Conservation (phyloP, 305 asterid species). For the Rubia peregrina region DNA sequence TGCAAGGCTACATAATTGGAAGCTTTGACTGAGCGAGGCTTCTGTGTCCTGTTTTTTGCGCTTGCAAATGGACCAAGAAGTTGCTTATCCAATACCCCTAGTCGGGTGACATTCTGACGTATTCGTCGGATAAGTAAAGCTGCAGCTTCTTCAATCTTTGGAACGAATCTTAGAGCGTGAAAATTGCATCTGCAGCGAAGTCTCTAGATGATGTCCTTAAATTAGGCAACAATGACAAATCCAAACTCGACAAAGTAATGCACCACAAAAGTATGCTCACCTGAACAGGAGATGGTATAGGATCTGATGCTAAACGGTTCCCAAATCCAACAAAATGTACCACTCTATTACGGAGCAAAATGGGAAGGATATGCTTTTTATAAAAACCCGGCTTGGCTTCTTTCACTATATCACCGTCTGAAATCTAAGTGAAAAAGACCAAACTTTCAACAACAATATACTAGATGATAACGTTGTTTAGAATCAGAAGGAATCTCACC, state of each 20-base stretch:
- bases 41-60: slow-evolving; percentile 40
- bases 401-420: slow-evolving; percentile 68
- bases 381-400: slow-evolving; percentile 95
- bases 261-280: slow-evolving; percentile 30
- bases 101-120: slow-evolving; percentile 71
- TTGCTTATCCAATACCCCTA: slow-evolving; percentile 74
- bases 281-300: slow-evolving; percentile 75
- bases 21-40: slow-evolving; percentile 39
- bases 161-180: slow-evolving; percentile 84
- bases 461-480: slow-evolving; percentile 10
- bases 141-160: slow-evolving; percentile 86
- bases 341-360: slow-evolving; percentile 69
- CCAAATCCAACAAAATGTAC: slow-evolving; percentile 98
- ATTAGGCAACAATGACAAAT: slow-evolving; percentile 50
- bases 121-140: slow-evolving; percentile 75
- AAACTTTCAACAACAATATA: slow-evolving; percentile 18
- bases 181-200: slow-evolving; percentile 99
- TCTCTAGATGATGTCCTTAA: slow-evolving; percentile 80
- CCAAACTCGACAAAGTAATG: slow-evolving; percentile 17
- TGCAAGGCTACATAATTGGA: slow-evolving; percentile 81
- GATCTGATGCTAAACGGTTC: slow-evolving; percentile 98
- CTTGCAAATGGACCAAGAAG: slow-evolving; percentile 76
- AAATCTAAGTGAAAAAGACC: slow-evolving; percentile 50
- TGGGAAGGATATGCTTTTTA: slow-evolving; percentile 79
- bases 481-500: slow-evolving; percentile 45